Base-by-base conservation (phyloP, 129 eudicot genomes). In the Tagetes erecta region DNA sequence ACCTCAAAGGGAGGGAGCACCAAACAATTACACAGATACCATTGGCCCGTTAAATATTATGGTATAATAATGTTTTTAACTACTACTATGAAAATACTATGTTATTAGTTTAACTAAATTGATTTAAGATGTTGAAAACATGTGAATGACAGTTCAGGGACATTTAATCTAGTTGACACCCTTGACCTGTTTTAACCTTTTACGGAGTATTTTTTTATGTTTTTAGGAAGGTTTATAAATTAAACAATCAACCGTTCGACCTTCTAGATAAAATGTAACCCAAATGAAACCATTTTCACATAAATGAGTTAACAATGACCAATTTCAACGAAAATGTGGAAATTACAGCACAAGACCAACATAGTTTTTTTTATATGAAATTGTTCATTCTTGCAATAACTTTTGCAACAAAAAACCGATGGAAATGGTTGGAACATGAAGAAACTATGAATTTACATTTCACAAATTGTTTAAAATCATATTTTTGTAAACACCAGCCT, bases 351-450 rank as follows among this genome's bases (percentile, higher is more conserved):
- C 1, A 13, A 52, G 3, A 52, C 13, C 30, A n/a, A 3, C 31
- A 37, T 63, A 63, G 27, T 20, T 13, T 5, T 39, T 3, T 52
- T 12, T 52, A 5, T 52, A 30, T 2, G 13, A 66, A 14, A 7
- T 7, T 41, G 37, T 66, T 41, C 70, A 66, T 41, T 66, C 52
- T 8, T 66, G 70, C 70, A 66, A 53, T 47, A 5, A n/a, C n/a
- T 57, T 41, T 41, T 1, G 36, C 37, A 13, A 41, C 51, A 38
- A 30, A 34, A 35, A 12, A 34, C 34, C 37, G 39, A 37, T 30
- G 11, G 52, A 34, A 20, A 38, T 70, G 49, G 49, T 52, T 38
- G 37, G 27, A 36, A 55, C 37, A 44, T 36, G 46, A 37, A 51
- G 9, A 52, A 37, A 14, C 39, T 33, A 31, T 9, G 69, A 45